phyloP scores from a whole-genome alignment of 2,329 filamentous ascomycete genomes.

The Ophiostoma fasciatum region DNA sequence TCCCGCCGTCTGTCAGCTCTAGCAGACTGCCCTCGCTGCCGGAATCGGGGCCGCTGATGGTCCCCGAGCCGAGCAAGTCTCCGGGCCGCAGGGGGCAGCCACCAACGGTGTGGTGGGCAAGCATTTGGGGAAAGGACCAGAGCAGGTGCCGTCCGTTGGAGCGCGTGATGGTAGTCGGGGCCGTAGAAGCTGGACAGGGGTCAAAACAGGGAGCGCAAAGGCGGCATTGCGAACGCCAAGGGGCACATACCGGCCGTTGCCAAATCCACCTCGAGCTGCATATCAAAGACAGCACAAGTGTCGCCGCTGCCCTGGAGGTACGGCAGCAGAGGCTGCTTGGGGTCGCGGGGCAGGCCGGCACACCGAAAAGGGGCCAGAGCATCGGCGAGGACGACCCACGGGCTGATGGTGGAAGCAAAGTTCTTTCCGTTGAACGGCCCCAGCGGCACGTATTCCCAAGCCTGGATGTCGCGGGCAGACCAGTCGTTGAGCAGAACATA shows the following conservation, averaged over 20 bases:
- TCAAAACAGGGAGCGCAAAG: background rate
- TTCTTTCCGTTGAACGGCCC: constrained; percentile 79
- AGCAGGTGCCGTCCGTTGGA: constrained; percentile 49
- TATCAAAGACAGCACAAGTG: constrained; percentile 28
- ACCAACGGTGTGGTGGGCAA: constrained; percentile 64
- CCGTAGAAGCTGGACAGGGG: background rate
- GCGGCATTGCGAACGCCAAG: too few species aligned
- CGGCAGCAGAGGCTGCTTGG: constrained; percentile 20
- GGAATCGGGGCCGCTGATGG: constrained; percentile 43
- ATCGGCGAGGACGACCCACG: constrained; percentile 66
- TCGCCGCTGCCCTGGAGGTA: constrained; percentile 43
- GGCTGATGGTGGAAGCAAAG: constrained; percentile 61
- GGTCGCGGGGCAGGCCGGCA: constrained; percentile 19
- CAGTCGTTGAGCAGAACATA: constrained; percentile 78
- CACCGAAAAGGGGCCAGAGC: constrained; percentile 47
- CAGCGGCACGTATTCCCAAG: constrained; percentile 71
- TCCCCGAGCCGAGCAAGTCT: constrained; percentile 65
- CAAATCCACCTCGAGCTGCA: constrained; percentile 6
- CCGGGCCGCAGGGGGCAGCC: constrained; percentile 62
- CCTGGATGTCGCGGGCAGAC: constrained; percentile 70
- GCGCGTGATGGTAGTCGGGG: constrained; percentile 27
- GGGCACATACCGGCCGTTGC: background rate
- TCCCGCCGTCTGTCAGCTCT: constrained; percentile 31
- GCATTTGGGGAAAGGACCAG: constrained; percentile 74
- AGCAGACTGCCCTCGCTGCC: constrained; percentile 26